These are phyloP conservation scores for Mitragyna speciosa DNA, from an alignment of 257 asterid species.

Conservation along the genomic window DNA sequence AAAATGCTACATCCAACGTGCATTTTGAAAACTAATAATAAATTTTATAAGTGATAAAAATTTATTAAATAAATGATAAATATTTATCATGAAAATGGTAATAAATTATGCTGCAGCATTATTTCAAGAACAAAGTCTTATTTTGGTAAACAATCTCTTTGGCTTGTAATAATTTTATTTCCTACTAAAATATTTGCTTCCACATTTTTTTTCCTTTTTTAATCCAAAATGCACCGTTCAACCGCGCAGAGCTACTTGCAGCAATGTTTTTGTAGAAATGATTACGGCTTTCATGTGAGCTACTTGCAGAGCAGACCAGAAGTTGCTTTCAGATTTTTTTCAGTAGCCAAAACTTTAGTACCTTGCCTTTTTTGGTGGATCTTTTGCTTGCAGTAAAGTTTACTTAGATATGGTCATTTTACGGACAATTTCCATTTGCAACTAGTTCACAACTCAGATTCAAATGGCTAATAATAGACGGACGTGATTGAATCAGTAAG, in stretches of 20 bases:
- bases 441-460: too few species aligned
- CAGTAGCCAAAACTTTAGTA: neutral
- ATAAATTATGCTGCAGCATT: too few species aligned
- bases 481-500: too few species aligned
- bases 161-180: neutral
- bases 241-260: neutral
- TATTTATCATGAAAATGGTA: too few species aligned
- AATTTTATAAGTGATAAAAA: too few species aligned
- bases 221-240: neutral
- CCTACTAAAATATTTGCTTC: neutral
- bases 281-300: conserved; percentile 21
- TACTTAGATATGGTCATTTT: neutral
- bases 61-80: too few species aligned
- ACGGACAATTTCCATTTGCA: too few species aligned
- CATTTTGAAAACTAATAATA: too few species aligned
- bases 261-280: neutral
- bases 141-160: neutral
- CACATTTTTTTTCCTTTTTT: too few species aligned
- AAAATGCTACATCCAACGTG: too few species aligned
- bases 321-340: conserved; percentile 24
- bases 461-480: too few species aligned
- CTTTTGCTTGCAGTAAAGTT: neutral
- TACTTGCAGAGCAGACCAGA: conserved; percentile 9
- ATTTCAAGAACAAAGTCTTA: too few species aligned
- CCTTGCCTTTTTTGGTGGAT: neutral